Base-by-base conservation (phyloP, 306 rosid genomes). In the Dryas octopetala region DNA sequence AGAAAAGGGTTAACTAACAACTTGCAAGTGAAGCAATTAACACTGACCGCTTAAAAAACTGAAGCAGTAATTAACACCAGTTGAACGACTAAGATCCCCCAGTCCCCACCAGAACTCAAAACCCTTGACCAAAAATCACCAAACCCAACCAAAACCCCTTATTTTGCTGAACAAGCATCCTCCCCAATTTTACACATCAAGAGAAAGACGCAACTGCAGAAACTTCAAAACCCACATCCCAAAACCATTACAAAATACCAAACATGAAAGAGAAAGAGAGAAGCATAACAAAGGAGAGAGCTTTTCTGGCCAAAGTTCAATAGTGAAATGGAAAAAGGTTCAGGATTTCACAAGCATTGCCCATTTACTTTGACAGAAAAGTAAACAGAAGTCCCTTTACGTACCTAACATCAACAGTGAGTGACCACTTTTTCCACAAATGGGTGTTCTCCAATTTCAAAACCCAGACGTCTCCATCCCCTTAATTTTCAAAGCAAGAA, bases 21-120 rank as follows among this genome's bases (percentile, higher is more conserved):
- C 91, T 89, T 87, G 88, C 68, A 76, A 48, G 68, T 47, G 87
- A 87, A 83, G 91, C 91, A 89, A 85, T 61, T 75, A 80, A 79
- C 78, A 78, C 68, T 75, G 51, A 49, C 84, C 80, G 62, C 74
- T 83, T 73, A 66, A 80, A 79, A 82, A 83, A 86, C 83, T 78
- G 77, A 74, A 72, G 82, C 63, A 74, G 74, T 64, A 77, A 83
- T 83, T 78, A 83, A 80, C 23, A 70, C 78, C 67, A 73, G 81
- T 58, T 73, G 75, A 75, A 69, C 70, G 61, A 67, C 73, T 68
- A 32, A 85, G 83, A 85, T 83, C 83, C 84, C 74, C 67, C 67
- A 68, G 87, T 80, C 85, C 86, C 91, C 82, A 83, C 87, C 46
- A 47, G 66, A 86, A 79, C 80, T 78, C 75, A 74, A 76, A 75